Percentiles rank a stretch among this genome's conserved stretches.
Evolutionary conservation across 2,329 filamentous ascomycete genomes (phyloP).

Genomic region (Alternaria burnsii): DNA sequence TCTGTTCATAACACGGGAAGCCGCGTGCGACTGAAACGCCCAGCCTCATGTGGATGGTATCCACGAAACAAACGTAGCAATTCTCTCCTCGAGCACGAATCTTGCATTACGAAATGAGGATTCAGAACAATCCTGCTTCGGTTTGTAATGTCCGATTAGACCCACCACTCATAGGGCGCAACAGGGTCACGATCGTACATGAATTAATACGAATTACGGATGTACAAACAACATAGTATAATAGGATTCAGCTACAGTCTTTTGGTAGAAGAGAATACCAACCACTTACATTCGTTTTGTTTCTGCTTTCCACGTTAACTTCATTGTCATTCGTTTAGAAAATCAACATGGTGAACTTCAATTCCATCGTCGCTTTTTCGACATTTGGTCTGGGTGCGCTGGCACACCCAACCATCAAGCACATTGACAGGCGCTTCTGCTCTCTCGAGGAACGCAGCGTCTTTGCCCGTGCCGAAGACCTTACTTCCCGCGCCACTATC

Average conservation of each 20-base stretch:
- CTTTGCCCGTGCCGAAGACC: slow-evolving; percentile 18
- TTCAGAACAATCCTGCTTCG: background rate
- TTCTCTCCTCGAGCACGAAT: background rate
- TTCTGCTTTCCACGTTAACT: background rate
- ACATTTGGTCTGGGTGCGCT: slow-evolving; percentile 28
- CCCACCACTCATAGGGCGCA: background rate
- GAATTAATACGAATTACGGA: too few species aligned
- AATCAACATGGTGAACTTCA: slow-evolving; percentile 28
- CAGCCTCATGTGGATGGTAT: background rate
- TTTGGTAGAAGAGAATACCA: too few species aligned
- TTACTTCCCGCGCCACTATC: slow-evolving; percentile 25
- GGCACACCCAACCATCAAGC: slow-evolving; percentile 37
- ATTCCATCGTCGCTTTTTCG: slow-evolving; percentile 24
- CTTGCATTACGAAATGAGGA: background rate
- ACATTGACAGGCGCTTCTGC: slow-evolving; percentile 33
- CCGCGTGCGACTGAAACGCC: background rate
- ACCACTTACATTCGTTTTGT: background rate
- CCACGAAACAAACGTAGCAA: background rate
- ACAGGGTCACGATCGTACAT: background rate
- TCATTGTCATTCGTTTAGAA: background rate
- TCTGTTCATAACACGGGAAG: background rate
- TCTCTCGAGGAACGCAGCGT: slow-evolving; percentile 24
- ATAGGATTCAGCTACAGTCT: background rate
- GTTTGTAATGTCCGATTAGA: background rate
- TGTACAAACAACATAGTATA: background rate